Evolutionary conservation across 1,284 basidiomycete species (phyloP).

Genomic region (Rhodotorula sp.): DNA sequence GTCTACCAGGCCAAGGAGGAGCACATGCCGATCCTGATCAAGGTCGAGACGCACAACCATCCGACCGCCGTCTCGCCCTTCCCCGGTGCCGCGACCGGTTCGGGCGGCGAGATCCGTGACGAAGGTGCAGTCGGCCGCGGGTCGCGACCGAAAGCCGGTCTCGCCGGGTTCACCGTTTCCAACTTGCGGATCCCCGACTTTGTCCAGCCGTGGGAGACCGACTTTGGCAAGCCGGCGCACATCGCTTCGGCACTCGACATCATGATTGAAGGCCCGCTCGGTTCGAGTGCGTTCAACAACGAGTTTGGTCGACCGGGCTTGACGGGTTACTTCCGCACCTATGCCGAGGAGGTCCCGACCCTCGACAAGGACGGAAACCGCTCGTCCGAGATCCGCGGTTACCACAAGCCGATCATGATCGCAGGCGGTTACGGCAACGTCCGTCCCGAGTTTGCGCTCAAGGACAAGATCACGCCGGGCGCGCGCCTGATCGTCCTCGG

Average conservation of each 20-base stretch:
- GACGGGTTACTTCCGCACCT: slow-evolving; percentile 83
- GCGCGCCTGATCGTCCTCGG: slow-evolving; percentile 92
- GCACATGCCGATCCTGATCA: slow-evolving; percentile 87
- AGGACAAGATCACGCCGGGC: slow-evolving; percentile 69
- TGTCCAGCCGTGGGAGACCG: slow-evolving; percentile 85
- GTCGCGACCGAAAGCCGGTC: slow-evolving; percentile 93
- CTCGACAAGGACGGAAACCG: slow-evolving; percentile 45
- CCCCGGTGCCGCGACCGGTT: slow-evolving; percentile 95
- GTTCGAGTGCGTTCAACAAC: slow-evolving; percentile 95
- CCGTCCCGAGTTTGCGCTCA: slow-evolving; percentile 72
- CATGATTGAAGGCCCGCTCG: slow-evolving; percentile 94
- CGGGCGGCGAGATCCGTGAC: slow-evolving; percentile 96
- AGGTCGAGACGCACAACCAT: slow-evolving; percentile 99
- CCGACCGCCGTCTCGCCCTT: slow-evolving; percentile 98
- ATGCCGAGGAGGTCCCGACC: slow-evolving; percentile 62
- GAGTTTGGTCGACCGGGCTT: slow-evolving; percentile 88
- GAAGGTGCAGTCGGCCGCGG: slow-evolving; percentile 94
- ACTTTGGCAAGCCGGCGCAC: slow-evolving; percentile 84
- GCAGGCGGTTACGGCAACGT: slow-evolving; percentile 96
- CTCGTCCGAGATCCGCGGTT: slow-evolving; percentile 73
- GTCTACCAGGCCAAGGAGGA: slow-evolving; percentile 63
- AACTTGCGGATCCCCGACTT: slow-evolving; percentile 87
- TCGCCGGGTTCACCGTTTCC: slow-evolving; percentile 91
- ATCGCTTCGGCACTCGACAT: slow-evolving; percentile 93
- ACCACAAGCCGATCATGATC: slow-evolving; percentile 99